Evolutionary conservation across 2,329 filamentous ascomycete species (phyloP), one percentile per base, ranked within the genome.

Genomic region (Fusarium tupiense): DNA sequence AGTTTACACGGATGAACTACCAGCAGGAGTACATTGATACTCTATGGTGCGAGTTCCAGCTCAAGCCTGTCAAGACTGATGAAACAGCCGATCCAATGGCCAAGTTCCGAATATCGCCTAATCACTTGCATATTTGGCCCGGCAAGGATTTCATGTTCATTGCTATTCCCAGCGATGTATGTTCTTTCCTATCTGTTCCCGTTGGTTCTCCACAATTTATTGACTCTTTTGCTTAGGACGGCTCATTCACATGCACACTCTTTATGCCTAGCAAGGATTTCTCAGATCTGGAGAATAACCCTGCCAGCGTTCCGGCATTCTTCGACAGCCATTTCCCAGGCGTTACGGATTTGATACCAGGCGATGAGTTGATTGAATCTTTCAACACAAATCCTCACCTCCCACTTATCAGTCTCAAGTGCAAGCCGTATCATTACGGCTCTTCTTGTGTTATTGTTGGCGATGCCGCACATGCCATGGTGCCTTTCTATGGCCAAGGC

Each of bases 81-180:
- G 52, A 72, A 19, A 71, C 72, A 9, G 74, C 79, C 35, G 81
- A 83, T 41, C 74, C 81, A 22, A 76, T 81, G 52, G 82, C 84
- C 35, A 86, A 82, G 74, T 98, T 97, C 80, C 87, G 88, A 54
- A 96, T 98, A 76, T 96, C 94, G 1, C 94, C 95, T 4, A 94
- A 98, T 78, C 95, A 98, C 81, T 87, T 99, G 4, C 96, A 99
- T 83, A 99, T 99, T 80, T 99, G 96, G 96, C 96, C 96, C 0
- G 95, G 94, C 38, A 92, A 91, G 77, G 91, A 95, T 47, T 96
- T 96, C 79, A 98, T 99, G 97, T 99, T 99, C 84, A 99, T 99
- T 79, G 97, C 96, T 24, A 95, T 99, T 49, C 96, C 96, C 0
- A 92, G 89, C 75, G 85, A 88, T 65, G 89, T 91, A 81, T 75